phyloP scores from a whole-genome alignment of 306 rosid species.

The Acmispon strigosus region DNA sequence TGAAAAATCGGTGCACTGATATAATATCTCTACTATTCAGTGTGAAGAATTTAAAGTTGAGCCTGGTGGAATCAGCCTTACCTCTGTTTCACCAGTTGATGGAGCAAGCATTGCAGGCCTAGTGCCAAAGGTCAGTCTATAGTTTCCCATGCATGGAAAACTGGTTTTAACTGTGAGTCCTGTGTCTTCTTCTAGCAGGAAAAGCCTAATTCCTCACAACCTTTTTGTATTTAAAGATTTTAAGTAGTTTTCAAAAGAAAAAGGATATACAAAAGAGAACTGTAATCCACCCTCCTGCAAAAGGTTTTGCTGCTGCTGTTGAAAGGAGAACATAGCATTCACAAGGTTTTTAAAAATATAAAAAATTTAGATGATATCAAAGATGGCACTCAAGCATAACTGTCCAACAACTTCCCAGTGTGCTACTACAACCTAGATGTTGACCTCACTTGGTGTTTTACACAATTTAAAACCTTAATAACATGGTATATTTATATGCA shows the following conservation, averaged over 20 bases:
- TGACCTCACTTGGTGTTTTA: background rate
- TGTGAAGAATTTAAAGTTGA: constrained; percentile 59
- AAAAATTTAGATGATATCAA: background rate
- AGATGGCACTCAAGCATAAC: background rate
- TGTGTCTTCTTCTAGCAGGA: background rate
- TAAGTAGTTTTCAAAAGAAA: background rate
- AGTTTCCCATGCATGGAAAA: constrained; percentile 15
- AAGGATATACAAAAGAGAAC: background rate
- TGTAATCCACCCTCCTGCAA: background rate
- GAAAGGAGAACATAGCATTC: background rate
- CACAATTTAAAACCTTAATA: background rate
- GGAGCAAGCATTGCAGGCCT: constrained; percentile 46
- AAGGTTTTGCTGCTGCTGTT: background rate
- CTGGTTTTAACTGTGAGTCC: background rate
- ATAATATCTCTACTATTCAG: constrained; percentile 30
- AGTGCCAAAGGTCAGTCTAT: constrained; percentile 67
- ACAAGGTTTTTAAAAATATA: background rate
- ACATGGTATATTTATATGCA: background rate
- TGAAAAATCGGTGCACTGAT: constrained; percentile 17
- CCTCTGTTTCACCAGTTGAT: constrained; percentile 41
- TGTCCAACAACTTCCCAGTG: background rate
- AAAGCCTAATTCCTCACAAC: background rate
- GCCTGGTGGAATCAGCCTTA: constrained; percentile 48
- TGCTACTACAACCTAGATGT: background rate
- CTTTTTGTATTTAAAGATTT: background rate